phyloP scores from a whole-genome alignment of 352 stramenopile genomes.

The Phytophthora fragariaefolia region DNA sequence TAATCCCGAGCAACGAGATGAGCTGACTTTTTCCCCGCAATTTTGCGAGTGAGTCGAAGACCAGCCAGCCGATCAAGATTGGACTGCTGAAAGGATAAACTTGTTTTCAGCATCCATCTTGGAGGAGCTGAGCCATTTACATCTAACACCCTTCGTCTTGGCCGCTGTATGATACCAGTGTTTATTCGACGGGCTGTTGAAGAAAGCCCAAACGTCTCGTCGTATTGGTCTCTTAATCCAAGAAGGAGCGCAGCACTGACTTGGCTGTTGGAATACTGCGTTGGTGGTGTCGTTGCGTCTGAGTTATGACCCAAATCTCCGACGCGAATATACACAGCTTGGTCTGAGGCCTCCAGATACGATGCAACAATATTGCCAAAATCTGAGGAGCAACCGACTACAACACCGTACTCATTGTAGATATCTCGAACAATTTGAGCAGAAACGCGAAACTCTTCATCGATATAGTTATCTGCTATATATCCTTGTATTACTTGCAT shows the following conservation, averaged over 20 bases:
- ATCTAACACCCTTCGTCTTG: background rate
- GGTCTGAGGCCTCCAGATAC: constrained; percentile 26
- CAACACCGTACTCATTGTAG: constrained; percentile 66
- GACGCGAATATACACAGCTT: constrained; percentile 18
- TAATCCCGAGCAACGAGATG: constrained; percentile 62
- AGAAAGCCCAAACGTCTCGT: constrained; percentile 71
- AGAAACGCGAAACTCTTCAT: constrained; percentile 47
- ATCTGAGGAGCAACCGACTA: constrained; percentile 62
- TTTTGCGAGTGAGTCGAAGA: constrained; percentile 45
- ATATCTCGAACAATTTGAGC: constrained; percentile 42
- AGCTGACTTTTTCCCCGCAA: constrained; percentile 44
- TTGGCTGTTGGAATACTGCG: constrained; percentile 42
- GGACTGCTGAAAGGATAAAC: constrained; percentile 51
- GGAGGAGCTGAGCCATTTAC: constrained; percentile 38
- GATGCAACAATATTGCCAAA: constrained; percentile 54
- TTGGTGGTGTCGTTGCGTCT: constrained; percentile 6
- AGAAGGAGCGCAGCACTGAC: constrained; percentile 64
- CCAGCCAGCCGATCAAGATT: constrained; percentile 59
- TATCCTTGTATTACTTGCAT: constrained; percentile 76
- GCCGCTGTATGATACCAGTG: background rate
- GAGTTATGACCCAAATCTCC: constrained; percentile 2
- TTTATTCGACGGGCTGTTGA: constrained; percentile 36
- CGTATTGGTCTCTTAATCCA: constrained; percentile 58
- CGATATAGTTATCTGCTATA: constrained; percentile 43
- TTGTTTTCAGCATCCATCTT: constrained; percentile 73